Conservation (phyloP, 805 yeast species). For the Yarrowia divulgata region DNA sequence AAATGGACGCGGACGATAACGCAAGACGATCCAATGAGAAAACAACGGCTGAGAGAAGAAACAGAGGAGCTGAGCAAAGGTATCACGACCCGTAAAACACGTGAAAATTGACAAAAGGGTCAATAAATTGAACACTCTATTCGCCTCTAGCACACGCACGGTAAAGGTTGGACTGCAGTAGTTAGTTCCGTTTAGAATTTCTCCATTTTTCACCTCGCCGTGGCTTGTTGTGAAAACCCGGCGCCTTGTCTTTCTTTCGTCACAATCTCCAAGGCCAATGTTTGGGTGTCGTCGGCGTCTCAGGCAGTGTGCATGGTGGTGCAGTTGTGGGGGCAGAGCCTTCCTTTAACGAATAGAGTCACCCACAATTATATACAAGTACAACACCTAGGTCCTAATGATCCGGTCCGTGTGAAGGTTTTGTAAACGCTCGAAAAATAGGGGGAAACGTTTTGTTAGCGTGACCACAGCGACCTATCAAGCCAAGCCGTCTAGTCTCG, state of each 20-base stretch:
- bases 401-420: not conserved
- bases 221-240: not conserved
- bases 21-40: too few relatives aligned
- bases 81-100: not conserved
- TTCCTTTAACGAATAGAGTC: too few relatives aligned
- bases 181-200: not conserved
- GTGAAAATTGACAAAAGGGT: not conserved
- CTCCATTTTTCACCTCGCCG: constrained; percentile 3
- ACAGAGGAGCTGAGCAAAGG: not conserved
- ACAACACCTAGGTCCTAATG: too few relatives aligned
- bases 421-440: constrained; percentile 1
- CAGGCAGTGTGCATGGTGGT: too few relatives aligned
- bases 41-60: too few relatives aligned
- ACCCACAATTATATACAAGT: too few relatives aligned
- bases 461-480: not conserved
- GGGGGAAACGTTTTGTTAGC: constrained; percentile 20
- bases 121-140: not conserved
- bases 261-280: not conserved
- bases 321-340: too few relatives aligned
- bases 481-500: not conserved
- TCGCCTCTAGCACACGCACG: not conserved
- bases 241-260: constrained; percentile 12
- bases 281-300: not conserved
- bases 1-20: too few relatives aligned
- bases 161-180: constrained; percentile 8